Evolutionary conservation across 305 asterid genomes (phyloP), one percentile per base, ranked within the genome.

Genomic region (Salvia sclarea): DNA sequence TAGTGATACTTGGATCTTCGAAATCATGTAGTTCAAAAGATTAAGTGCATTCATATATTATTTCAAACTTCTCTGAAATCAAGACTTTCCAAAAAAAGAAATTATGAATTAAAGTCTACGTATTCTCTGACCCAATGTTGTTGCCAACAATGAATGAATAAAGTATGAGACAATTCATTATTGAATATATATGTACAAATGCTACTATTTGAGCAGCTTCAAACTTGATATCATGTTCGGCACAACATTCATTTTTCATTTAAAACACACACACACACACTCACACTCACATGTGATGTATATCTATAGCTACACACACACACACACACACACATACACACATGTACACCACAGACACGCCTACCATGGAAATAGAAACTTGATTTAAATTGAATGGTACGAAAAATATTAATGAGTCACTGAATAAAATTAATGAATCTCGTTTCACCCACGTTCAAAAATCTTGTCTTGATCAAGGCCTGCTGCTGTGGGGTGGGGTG

Each of bases 91-190:
- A 11, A 3, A 64, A 54, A 47, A 43, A 56, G 61, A 41, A 17
- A 38, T 25, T 7, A 54, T 14, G 3, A 24, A 20, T 14, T 16
- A 40, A 25, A 61, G 38, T 28, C 35, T 16, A 52, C 65, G 52
- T 40, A 69, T 50, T 49, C 28, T 53, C 31, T 52, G 41, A 41
- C 28, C 64, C 44, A 63, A 30, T 69, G 53, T 50, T 58, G 41
- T 66, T 66, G 69, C 7, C 38, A 35, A 60, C 43, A 73, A 66
- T 73, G n/a, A 74, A 66, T 68, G 57, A 37, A 54, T 16, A 67
- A 74, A 67, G 64, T 60, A 47, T 14, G 10, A 2, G 48, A 30
- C 62, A 59, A 21, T 18, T 43, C 33, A 21, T 38, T 59, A 52
- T 53, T 20, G 74, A 40, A 38, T 38, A 28, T 57, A 4, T 25